phyloP scores from a whole-genome alignment of 2,329 filamentous ascomycete species.

The Nemania sp. region DNA sequence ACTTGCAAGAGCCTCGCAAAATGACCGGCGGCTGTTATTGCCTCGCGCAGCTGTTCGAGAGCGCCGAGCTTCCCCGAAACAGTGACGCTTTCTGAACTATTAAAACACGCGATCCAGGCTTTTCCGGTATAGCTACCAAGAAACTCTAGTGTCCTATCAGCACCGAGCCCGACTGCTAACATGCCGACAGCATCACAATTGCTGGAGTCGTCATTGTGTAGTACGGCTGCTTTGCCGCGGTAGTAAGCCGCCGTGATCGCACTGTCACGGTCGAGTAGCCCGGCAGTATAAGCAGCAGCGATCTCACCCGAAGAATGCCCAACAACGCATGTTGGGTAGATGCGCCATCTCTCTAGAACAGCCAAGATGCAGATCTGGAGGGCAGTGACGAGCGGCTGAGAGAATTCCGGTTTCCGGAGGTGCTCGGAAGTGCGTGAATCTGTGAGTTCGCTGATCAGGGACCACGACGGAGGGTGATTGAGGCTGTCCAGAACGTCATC shows the following conservation, averaged over 20 bases:
- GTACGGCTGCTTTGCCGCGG: slow-evolving; percentile 18
- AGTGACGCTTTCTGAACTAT: slow-evolving; percentile 36
- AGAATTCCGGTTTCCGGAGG: slow-evolving; percentile 30
- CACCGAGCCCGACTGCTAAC: not conserved
- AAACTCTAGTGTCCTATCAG: not conserved
- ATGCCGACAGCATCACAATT: not conserved
- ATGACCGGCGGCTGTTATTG: slow-evolving; percentile 12
- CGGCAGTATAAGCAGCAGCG: not conserved
- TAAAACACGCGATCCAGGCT: slow-evolving; percentile 32
- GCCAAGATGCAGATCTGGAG: not conserved
- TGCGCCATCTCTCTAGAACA: slow-evolving; percentile 28
- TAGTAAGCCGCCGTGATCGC: slow-evolving; percentile 29
- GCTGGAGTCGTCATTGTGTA: not conserved
- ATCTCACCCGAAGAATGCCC: slow-evolving; percentile 18
- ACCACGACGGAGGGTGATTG: slow-evolving; percentile 27
- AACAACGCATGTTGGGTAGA: slow-evolving; percentile 19
- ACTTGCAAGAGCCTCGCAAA: slow-evolving; percentile 34
- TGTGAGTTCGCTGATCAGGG: slow-evolving; percentile 31
- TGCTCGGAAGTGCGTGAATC: slow-evolving; percentile 12
- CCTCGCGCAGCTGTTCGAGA: slow-evolving; percentile 3
- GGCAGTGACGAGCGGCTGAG: not conserved
- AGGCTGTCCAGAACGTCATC: slow-evolving; percentile 4
- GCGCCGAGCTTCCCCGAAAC: slow-evolving; percentile 26
- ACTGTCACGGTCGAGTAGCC: not conserved
- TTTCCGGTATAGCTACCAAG: slow-evolving; percentile 27